Evolutionary conservation across 2,329 filamentous ascomycete species (phyloP).

Genomic region (Penicillium sp.): DNA sequence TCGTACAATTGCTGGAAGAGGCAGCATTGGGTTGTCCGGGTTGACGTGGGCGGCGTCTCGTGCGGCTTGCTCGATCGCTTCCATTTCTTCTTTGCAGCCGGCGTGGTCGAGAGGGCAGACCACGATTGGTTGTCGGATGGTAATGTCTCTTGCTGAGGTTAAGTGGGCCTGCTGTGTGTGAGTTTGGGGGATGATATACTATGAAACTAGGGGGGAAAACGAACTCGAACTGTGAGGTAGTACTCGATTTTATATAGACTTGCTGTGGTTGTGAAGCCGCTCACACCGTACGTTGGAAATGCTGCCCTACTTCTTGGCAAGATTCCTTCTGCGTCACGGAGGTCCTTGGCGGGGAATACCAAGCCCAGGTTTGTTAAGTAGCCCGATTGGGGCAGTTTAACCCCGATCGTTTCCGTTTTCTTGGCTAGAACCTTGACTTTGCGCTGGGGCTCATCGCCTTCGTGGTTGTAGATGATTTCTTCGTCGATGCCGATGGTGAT

Average conservation of each 20-base stretch:
- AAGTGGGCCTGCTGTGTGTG: constrained; percentile 68
- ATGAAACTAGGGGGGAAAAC: constrained; percentile 2
- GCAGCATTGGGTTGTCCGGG: constrained; percentile 88
- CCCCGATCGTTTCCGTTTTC: constrained; percentile 74
- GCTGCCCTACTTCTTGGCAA: constrained; percentile 79
- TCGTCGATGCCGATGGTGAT: constrained; percentile 94
- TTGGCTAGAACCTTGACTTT: constrained; percentile 86
- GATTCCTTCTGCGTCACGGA: constrained; percentile 82
- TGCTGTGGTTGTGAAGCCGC: constrained; percentile 88
- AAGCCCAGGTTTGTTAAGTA: constrained; percentile 91
- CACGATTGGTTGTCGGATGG: constrained; percentile 85
- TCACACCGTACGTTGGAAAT: constrained; percentile 85
- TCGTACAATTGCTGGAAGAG: constrained; percentile 76
- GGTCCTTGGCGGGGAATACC: constrained; percentile 84
- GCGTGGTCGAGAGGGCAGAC: constrained; percentile 95
- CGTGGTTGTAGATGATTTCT: constrained; percentile 97
- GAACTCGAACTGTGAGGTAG: constrained; percentile 87
- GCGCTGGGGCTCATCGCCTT: constrained; percentile 89
- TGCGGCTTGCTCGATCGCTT: constrained; percentile 92
- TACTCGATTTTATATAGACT: constrained; percentile 98
- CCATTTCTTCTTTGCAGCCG: constrained; percentile 97
- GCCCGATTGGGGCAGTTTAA: constrained; percentile 83
- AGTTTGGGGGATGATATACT: constrained; percentile 16
- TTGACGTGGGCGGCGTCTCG: constrained; percentile 88
- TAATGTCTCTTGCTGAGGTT: constrained; percentile 82